Conservation (phyloP, 2,329 filamentous ascomycete species). For the Colletotrichum salicis region DNA sequence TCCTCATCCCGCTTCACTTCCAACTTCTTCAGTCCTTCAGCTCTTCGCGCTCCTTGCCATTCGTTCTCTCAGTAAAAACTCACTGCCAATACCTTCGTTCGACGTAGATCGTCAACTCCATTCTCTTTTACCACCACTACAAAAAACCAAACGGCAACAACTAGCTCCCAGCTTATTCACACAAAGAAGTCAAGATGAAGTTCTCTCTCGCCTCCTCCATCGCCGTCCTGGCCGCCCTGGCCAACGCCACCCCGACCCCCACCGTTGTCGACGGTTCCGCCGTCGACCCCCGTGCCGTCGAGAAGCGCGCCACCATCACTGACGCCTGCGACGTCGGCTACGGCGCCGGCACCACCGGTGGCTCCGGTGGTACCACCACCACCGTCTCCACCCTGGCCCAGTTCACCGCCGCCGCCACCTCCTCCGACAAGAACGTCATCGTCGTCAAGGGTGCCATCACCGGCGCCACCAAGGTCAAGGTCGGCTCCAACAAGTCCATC, state of each 20-base stretch:
- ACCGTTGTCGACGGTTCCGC: conserved; percentile 41
- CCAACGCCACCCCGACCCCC: conserved; percentile 44
- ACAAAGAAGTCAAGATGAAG: conserved; percentile 42
- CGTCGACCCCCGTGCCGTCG: conserved; percentile 36
- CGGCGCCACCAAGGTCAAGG: conserved; percentile 50
- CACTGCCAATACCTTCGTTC: conserved; percentile 30
- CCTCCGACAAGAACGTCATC: conserved; percentile 54
- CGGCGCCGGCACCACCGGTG: conserved; percentile 60
- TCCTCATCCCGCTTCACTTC: conserved; percentile 33
- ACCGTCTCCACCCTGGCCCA: conserved; percentile 62
- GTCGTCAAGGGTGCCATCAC: conserved; percentile 54
- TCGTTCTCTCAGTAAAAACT: conserved; percentile 25
- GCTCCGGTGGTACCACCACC: conserved; percentile 59
- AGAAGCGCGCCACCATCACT: conserved; percentile 49
- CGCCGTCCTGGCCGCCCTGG: conserved; percentile 44
- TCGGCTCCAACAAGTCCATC: conserved; percentile 59
- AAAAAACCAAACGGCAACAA: conserved; percentile 10
- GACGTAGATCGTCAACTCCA: conserved; percentile 36
- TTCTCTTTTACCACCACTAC: conserved; percentile 1
- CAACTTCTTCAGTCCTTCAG: conserved; percentile 26
- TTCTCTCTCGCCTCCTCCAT: conserved; percentile 42
- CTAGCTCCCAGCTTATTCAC: conserved; percentile 1
- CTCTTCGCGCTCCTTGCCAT: conserved; percentile 28
- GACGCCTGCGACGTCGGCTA: conserved; percentile 50
- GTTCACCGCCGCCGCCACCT: conserved; percentile 58